A percentile compares a stretch with the other conserved stretches of the same genome.
These are phyloP conservation scores for Maudiozyma bulderi DNA, from an alignment of 805 yeast genomes.

Conservation along the genomic window DNA sequence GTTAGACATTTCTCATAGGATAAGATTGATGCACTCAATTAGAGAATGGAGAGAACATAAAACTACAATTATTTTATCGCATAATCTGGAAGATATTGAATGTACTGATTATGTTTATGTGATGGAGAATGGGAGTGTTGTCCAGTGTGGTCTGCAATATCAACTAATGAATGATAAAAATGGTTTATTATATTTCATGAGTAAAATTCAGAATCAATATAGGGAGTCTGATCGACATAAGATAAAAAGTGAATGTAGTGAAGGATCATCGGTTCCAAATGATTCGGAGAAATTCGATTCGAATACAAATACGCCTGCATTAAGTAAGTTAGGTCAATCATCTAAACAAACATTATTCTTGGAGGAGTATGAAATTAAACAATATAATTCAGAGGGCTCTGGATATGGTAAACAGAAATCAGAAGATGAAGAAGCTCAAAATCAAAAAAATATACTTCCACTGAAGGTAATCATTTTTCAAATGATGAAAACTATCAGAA, in stretches of 20 bases:
- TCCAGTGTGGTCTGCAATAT: conserved; percentile 34
- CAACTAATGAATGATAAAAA: conserved; percentile 20
- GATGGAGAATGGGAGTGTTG: conserved; percentile 50
- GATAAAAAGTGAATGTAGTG: neutral
- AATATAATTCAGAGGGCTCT: too few relatives aligned
- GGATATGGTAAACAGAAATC: neutral
- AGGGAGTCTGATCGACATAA: neutral
- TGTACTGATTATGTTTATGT: conserved; percentile 48
- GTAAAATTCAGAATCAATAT: conserved; percentile 2
- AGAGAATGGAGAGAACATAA: conserved; percentile 51
- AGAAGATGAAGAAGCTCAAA: neutral
- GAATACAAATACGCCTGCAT: neutral
- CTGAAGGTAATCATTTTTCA: conserved; percentile 21
- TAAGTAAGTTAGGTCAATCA: neutral
- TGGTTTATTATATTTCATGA: conserved; percentile 9
- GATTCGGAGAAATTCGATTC: neutral
- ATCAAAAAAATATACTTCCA: conserved; percentile 15
- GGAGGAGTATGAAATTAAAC: neutral
- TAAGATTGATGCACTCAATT: conserved; percentile 39
- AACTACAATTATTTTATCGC: conserved; percentile 78
- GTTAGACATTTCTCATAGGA: conserved; percentile 47
- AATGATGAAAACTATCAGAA: conserved; percentile 19
- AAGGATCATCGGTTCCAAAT: neutral
- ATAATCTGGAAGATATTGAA: conserved; percentile 53
- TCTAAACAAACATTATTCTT: neutral